Percentiles rank a stretch among this genome's conserved stretches.
phyloP scores from a whole-genome alignment of 208 protist genomes.

The Strigomonas culicis region DNA sequence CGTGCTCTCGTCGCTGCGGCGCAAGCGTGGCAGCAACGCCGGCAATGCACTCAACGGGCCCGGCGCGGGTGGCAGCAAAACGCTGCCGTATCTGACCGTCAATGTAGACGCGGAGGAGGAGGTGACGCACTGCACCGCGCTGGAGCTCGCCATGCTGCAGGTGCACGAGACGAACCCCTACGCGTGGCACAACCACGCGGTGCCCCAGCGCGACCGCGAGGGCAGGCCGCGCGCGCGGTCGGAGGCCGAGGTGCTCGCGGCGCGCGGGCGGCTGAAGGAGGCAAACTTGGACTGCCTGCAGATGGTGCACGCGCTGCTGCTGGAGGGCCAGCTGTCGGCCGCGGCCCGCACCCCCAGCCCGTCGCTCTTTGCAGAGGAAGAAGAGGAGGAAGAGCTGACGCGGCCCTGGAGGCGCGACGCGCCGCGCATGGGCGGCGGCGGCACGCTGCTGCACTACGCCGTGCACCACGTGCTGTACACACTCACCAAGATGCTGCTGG shows the following conservation, averaged over 20 bases:
- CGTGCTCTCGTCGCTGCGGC: background rate
- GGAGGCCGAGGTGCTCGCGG: no score
- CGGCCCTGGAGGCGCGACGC: background rate
- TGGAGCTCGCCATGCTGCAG: slow-evolving; percentile 65
- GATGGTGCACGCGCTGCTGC: background rate
- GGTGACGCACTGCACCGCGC: slow-evolving; percentile 32
- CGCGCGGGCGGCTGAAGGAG: background rate
- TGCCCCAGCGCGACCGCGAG: slow-evolving; percentile 30
- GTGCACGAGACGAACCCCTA: slow-evolving; percentile 47
- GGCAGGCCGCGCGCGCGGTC: slow-evolving; percentile 19
- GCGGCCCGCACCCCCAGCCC: background rate
- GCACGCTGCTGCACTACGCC: background rate
- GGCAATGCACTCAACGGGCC: background rate
- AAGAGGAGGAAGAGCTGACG: background rate
- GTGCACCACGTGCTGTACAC: background rate
- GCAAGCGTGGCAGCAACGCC: background rate
- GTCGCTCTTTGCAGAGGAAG: background rate
- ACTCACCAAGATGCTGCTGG: background rate
- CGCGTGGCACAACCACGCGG: slow-evolving; percentile 39
- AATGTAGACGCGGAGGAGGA: slow-evolving; percentile 67
- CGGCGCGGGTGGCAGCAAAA: background rate
- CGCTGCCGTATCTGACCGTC: slow-evolving; percentile 9
- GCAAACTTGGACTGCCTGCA: background rate
- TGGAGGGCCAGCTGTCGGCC: background rate
- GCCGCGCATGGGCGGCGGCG: background rate